Base-by-base conservation (phyloP, 2,329 filamentous ascomycete species). In the Stagonosporopsis rhizophila region DNA sequence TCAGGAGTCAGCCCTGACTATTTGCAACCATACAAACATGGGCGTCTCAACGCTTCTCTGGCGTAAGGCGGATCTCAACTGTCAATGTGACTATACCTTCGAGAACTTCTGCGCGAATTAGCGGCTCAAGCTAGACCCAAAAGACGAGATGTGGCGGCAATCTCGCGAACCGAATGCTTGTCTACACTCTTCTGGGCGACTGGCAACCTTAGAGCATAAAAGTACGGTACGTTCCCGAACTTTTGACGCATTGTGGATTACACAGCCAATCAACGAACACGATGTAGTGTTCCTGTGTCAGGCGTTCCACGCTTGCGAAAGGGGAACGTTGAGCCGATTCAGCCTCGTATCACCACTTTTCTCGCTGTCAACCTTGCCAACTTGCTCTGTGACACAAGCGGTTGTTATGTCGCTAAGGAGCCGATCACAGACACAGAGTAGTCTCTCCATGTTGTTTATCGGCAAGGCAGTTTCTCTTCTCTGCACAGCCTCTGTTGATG, bases 271-370 rank as follows among this genome's bases (percentile, higher is more conserved):
- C 17, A 19, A n/a, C 25, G 22, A 41, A n/a, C 20, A 30, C 23
- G 23, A 25, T 25, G 4, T 30, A 30, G 9, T 37, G 38, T 11
- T 40, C 19, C 19, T 42, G 50, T 22, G 28, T 38, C 17, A 53
- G 38, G 44, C 50, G 44, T 47, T 22, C 42, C 37, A 6, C 44
- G 44, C 38, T 53, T 42, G 27, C n/a, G 15, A 27, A 44, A 22
- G 19, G 22, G 32, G 20, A 47, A 28, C 44, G 17, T 30, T 37
- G 23, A 34, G 38, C 25, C 51, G 17, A 48, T 12, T 22, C 44
- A 37, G 51, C 51, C 44, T 48, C 44, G 44, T 44, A 34, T 48
- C 50, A 17, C 50, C 50, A 42, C 50, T 53, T 28, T 32, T 32
- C 11, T 17, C n/a, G 52, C 32, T 27, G 44, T 49, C 38, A 44